Conservation (phyloP, 805 yeast species). For the Nakazawaea sp. region DNA sequence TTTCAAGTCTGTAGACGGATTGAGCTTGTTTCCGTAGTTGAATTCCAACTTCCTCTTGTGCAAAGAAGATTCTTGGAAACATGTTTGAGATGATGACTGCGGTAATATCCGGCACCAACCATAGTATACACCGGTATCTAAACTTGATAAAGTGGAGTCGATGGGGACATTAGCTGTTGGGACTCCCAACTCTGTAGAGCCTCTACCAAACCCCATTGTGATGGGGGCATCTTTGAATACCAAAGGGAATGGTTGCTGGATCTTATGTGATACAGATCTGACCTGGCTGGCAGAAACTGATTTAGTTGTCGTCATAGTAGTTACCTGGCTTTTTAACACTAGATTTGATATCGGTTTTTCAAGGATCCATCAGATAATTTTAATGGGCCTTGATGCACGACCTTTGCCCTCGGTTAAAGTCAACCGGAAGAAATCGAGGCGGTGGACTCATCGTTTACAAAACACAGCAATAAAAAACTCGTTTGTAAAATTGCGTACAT, state of each 20-base stretch:
- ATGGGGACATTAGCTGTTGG: slow-evolving; percentile 92
- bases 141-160: slow-evolving; percentile 33
- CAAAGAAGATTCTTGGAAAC: slow-evolving; percentile 11
- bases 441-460: too few species aligned
- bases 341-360: too few species aligned
- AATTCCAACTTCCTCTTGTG: slow-evolving; percentile 39
- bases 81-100: slow-evolving; percentile 14
- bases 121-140: slow-evolving; percentile 80
- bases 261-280: slow-evolving; percentile 19
- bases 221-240: slow-evolving; percentile 38
- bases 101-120: slow-evolving; percentile 44
- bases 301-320: neutral
- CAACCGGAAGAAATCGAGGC: too few species aligned
- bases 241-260: slow-evolving; percentile 39
- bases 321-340: too few species aligned
- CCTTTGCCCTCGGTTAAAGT: too few species aligned
- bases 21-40: slow-evolving; percentile 52
- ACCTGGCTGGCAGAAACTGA: slow-evolving; percentile 6
- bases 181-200: slow-evolving; percentile 86
- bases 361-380: too few species aligned
- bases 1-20: slow-evolving; percentile 29
- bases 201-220: slow-evolving; percentile 89
- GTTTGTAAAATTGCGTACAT: too few species aligned
- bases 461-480: too few species aligned
- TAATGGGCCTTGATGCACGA: too few species aligned